Evolutionary conservation across 257 asterid species (phyloP).

Genomic region (Dorcoceras hygrometricum): DNA sequence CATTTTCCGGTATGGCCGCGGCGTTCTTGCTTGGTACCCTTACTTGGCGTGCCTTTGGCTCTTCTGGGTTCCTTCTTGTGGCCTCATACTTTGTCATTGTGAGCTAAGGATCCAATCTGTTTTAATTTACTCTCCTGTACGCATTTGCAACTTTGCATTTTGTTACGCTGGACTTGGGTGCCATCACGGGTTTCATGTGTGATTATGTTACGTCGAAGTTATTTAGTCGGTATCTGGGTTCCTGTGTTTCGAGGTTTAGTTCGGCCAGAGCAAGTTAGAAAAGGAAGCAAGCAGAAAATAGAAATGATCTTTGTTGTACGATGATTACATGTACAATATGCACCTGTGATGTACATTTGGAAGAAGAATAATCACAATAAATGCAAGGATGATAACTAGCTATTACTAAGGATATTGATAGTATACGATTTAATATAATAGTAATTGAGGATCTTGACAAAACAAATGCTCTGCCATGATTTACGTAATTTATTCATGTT

Average conservation of each 20-base stretch:
- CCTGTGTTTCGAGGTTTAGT: neutral
- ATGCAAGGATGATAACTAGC: too few relatives aligned
- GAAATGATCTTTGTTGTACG: too few relatives aligned
- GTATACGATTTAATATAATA: too few relatives aligned
- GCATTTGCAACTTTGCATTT: neutral
- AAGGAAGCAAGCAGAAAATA: too few relatives aligned
- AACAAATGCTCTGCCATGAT: neutral
- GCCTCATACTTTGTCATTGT: slow-evolving; percentile 81
- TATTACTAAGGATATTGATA: too few relatives aligned
- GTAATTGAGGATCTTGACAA: neutral
- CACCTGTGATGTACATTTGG: too few relatives aligned
- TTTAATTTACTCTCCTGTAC: neutral
- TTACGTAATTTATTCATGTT: neutral
- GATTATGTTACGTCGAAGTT: neutral
- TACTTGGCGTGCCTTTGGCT: slow-evolving; percentile 89
- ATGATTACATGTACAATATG: too few relatives aligned
- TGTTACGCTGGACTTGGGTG: neutral
- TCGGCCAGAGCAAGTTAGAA: neutral
- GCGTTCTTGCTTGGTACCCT: slow-evolving; percentile 94
- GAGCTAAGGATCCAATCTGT: slow-evolving; percentile 32
- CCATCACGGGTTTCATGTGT: neutral
- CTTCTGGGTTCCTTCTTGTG: slow-evolving; percentile 76
- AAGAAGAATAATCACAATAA: too few relatives aligned
- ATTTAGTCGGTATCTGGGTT: neutral
- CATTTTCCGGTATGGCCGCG: slow-evolving; percentile 70